Evolutionary conservation across 2,329 filamentous ascomycete species (phyloP).

Genomic region (Talaromyces sp.): DNA sequence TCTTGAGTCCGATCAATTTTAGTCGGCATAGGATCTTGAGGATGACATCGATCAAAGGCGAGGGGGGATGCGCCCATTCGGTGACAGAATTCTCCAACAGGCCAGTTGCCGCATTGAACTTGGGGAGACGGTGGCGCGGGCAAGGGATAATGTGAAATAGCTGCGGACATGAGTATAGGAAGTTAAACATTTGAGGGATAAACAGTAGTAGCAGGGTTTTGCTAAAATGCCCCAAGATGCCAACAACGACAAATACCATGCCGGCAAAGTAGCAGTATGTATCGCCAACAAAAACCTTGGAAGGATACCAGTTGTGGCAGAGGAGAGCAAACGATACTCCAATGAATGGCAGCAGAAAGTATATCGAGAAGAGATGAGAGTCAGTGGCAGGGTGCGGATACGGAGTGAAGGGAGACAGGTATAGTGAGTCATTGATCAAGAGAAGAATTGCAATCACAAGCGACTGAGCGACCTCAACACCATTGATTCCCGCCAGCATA

Average conservation of each 20-base stretch:
- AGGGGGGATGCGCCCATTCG: constrained; percentile 68
- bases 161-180: constrained; percentile 86
- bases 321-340: constrained; percentile 84
- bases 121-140: constrained; percentile 83
- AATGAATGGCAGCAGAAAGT: constrained; percentile 88
- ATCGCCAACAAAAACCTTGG: constrained; percentile 91
- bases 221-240: constrained; percentile 94
- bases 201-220: constrained; percentile 91
- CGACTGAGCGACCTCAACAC: constrained; percentile 92
- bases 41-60: constrained; percentile 53
- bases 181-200: constrained; percentile 93
- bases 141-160: constrained; percentile 86
- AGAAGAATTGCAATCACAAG: constrained; percentile 82
- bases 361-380: constrained; percentile 92
- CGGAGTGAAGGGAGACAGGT: constrained; percentile 66
- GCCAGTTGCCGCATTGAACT: constrained; percentile 78
- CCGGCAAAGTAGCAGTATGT: constrained; percentile 99
- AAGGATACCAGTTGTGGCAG: constrained; percentile 92
- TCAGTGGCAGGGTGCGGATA: constrained; percentile 92
- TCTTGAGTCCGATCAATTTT: constrained; percentile 61
- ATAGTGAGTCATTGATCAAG: constrained; percentile 79
- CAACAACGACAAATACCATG: constrained; percentile 97
- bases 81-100: constrained; percentile 82
- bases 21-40: constrained; percentile 66
- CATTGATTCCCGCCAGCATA: constrained; percentile 98